Conservation (phyloP, 1,139 yeast species). For the Blastobotrys apis region DNA sequence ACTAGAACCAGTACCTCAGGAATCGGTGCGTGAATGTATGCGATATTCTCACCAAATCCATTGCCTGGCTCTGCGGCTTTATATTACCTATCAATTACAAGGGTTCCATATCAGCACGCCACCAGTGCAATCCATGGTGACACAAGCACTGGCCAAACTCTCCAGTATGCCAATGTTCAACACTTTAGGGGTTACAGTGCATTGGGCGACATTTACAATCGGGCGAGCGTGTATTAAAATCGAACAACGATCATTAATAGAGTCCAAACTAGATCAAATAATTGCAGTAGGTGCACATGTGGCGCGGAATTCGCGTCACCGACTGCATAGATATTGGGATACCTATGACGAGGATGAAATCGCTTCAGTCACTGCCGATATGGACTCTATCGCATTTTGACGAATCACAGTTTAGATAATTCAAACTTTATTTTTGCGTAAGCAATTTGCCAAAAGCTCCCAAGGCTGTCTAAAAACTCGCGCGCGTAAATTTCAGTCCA, state of each 20-base stretch:
- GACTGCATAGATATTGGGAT: slow-evolving; percentile 22
- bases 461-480: neutral
- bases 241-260: slow-evolving; percentile 22
- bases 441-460: too few species aligned
- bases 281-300: slow-evolving; percentile 19
- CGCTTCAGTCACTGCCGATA: slow-evolving; percentile 12
- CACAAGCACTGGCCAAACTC: slow-evolving; percentile 11
- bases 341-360: slow-evolving; percentile 18
- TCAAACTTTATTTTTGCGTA: neutral
- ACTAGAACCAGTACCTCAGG: slow-evolving; percentile 9
- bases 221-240: slow-evolving; percentile 22
- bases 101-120: neutral
- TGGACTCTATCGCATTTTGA: slow-evolving; percentile 21
- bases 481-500: slow-evolving; percentile 8
- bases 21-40: slow-evolving; percentile 15
- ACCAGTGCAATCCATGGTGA: slow-evolving; percentile 4
- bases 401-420: slow-evolving; percentile 10
- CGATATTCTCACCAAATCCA: slow-evolving; percentile 17
- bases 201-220: slow-evolving; percentile 22
- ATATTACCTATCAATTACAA: slow-evolving; percentile 1
- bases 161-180: slow-evolving; percentile 17
- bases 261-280: slow-evolving; percentile 16
- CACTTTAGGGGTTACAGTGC: slow-evolving; percentile 24
- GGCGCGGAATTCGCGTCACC: slow-evolving; percentile 23
- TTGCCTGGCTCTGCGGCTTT: slow-evolving; percentile 16